Evolutionary conservation across 129 eudicot genomes (phyloP).

Genomic region (Pulicaria dysenterica): DNA sequence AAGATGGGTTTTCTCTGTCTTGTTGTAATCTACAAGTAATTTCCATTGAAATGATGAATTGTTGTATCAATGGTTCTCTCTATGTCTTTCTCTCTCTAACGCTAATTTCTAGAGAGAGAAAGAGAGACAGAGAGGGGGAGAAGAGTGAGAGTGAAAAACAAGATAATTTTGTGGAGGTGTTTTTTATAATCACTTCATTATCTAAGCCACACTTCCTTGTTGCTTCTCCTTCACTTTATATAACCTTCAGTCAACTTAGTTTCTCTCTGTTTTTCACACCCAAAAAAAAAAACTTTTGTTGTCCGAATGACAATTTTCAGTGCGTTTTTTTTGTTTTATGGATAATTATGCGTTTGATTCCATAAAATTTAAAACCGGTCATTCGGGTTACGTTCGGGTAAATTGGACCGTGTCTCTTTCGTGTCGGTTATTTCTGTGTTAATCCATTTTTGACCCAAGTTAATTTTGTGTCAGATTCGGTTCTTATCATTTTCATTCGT

Average conservation of each 20-base stretch:
- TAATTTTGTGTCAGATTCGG: no score
- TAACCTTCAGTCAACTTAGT: constrained; percentile 31
- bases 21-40: constrained; percentile 43
- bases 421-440: no score
- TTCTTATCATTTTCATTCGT: no score
- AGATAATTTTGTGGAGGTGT: constrained; percentile 40
- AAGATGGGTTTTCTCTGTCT: constrained; percentile 55
- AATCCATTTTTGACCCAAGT: no score
- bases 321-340: no score
- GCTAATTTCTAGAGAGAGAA: constrained; percentile 41
- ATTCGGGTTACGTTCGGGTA: no score
- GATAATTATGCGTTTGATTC: no score
- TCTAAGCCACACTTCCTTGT: constrained; percentile 30
- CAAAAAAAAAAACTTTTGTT: no score
- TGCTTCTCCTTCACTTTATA: constrained; percentile 41
- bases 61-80: neutral
- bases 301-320: no score
- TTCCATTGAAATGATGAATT: constrained; percentile 54
- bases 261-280: no score
- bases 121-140: neutral
- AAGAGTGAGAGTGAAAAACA: constrained; percentile 14
- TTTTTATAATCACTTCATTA: constrained; percentile 4
- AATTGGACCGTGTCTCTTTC: no score
- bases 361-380: no score
- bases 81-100: constrained; percentile 14